phyloP scores from a whole-genome alignment of 345 rosid species.

The Ceriops zippeliana region DNA sequence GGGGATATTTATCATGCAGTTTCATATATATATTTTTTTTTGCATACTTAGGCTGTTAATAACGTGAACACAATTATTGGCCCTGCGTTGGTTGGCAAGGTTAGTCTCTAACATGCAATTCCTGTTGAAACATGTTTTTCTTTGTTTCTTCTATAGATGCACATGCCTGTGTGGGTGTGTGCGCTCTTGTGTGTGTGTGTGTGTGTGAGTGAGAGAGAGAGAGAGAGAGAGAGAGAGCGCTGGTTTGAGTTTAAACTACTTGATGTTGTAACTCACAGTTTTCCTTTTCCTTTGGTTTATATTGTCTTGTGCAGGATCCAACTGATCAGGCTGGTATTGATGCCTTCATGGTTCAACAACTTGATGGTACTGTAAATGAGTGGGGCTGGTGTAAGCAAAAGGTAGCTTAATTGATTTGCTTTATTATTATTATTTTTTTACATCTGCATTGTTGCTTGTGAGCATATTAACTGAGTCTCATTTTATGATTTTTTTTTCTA shows the following conservation, averaged over 20 bases:
- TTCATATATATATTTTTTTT: not conserved
- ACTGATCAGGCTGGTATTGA: slow-evolving; percentile 51
- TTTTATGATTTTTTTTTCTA: slow-evolving; percentile 10
- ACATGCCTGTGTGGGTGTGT: too few relatives aligned
- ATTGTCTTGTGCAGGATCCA: slow-evolving; percentile 39
- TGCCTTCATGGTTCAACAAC: slow-evolving; percentile 62
- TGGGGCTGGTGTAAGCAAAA: slow-evolving; percentile 88
- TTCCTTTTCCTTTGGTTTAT: not conserved
- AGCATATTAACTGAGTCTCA: not conserved
- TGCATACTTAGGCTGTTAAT: slow-evolving; percentile 44
- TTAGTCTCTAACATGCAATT: slow-evolving; percentile 7
- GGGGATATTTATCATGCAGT: not conserved
- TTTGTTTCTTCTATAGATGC: too few relatives aligned
- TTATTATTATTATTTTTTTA: not conserved
- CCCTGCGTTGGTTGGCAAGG: slow-evolving; percentile 71
- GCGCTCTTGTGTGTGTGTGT: too few relatives aligned
- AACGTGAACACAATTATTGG: slow-evolving; percentile 58
- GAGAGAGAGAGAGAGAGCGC: too few relatives aligned
- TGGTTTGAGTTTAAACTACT: not conserved
- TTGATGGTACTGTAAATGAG: slow-evolving; percentile 68
- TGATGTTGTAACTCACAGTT: not conserved
- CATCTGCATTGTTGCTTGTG: not conserved
- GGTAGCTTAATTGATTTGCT: slow-evolving; percentile 24
- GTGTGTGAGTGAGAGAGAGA: too few relatives aligned
- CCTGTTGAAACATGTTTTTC: too few relatives aligned